Conservation (phyloP, 2,329 filamentous ascomycete species). For the Sordariomycetes sp. region DNA sequence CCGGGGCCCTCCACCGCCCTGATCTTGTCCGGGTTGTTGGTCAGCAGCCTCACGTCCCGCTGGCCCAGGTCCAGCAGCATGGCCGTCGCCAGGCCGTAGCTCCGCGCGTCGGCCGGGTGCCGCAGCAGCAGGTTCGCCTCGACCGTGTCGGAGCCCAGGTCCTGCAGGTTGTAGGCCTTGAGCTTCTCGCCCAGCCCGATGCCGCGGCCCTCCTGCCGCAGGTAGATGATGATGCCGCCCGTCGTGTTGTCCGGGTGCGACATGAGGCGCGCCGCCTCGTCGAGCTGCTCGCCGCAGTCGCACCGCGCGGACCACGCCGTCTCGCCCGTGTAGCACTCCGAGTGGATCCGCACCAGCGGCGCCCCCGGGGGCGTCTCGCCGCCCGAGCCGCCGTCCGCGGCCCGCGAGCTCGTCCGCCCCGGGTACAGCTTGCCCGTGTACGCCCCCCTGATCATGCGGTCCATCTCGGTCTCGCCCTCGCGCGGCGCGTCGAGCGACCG, state of each 20-base stretch:
- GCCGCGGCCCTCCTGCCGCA: slow-evolving; percentile 90
- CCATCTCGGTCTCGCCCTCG: slow-evolving; percentile 73
- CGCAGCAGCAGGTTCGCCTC: slow-evolving; percentile 86
- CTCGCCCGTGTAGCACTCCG: slow-evolving; percentile 96
- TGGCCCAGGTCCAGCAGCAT: slow-evolving; percentile 84
- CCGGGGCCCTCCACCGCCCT: slow-evolving; percentile 86
- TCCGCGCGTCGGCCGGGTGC: slow-evolving; percentile 88
- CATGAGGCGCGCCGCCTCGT: slow-evolving; percentile 93
- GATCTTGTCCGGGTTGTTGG: slow-evolving; percentile 97
- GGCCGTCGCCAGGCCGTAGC: slow-evolving; percentile 91
- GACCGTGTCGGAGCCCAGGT: slow-evolving; percentile 93
- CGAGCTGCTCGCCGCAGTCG: slow-evolving; percentile 94
- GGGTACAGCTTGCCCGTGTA: slow-evolving; percentile 84
- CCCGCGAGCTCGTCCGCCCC: slow-evolving; percentile 53
- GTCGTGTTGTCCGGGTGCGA: slow-evolving; percentile 50
- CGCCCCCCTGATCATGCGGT: slow-evolving; percentile 87
- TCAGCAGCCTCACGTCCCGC: slow-evolving; percentile 68
- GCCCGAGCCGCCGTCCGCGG: slow-evolving; percentile 5
- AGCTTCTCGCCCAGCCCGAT: slow-evolving; percentile 93
- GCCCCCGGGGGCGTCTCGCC: slow-evolving; percentile 7
- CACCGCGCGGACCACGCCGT: slow-evolving; percentile 97
- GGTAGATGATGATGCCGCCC: slow-evolving; percentile 88
- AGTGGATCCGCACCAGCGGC: slow-evolving; percentile 88
- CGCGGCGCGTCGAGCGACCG: slow-evolving; percentile 58
- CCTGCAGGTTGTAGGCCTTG: slow-evolving; percentile 96